Conservation (phyloP, 129 eudicot genomes). For the Mikania micrantha region DNA sequence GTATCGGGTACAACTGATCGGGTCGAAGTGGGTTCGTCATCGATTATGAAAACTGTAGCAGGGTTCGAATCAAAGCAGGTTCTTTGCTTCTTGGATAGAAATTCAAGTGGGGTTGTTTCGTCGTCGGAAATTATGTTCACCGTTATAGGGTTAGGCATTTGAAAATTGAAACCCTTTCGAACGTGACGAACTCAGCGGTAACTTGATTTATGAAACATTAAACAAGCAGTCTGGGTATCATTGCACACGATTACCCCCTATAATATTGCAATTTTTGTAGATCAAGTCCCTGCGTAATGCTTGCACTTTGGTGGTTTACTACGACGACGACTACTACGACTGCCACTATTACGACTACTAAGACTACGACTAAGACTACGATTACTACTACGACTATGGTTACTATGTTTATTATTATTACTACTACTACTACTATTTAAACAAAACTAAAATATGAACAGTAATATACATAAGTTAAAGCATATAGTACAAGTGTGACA, state of each 20-base stretch:
- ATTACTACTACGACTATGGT: too few species aligned
- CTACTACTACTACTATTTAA: too few species aligned
- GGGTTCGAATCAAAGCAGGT: conserved; percentile 22
- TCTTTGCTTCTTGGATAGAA: conserved; percentile 34
- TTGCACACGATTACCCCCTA: neutral
- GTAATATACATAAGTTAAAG: too few species aligned
- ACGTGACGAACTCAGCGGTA: neutral
- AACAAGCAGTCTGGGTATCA: neutral
- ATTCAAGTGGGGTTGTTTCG: conserved; percentile 29
- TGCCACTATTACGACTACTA: too few species aligned
- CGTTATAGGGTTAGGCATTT: conserved; percentile 42
- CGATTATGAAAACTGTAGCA: conserved; percentile 39
- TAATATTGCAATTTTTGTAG: neutral
- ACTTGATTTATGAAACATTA: neutral
- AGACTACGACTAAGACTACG: too few species aligned
- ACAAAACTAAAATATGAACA: too few species aligned
- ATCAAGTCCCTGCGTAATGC: neutral
- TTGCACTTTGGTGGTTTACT: too few species aligned
- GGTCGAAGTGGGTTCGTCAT: conserved; percentile 47
- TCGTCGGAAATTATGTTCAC: conserved; percentile 55
- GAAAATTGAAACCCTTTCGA: neutral
- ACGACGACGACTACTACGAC: too few species aligned
- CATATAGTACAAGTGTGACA: too few species aligned
- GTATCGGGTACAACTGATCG: conserved; percentile 34
- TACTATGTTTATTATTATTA: too few species aligned